Percentiles rank a stretch among this genome's conserved stretches.
These are phyloP conservation scores for Teunomyces kruisii DNA, from an alignment of 805 yeast species.

Conservation along the genomic window DNA sequence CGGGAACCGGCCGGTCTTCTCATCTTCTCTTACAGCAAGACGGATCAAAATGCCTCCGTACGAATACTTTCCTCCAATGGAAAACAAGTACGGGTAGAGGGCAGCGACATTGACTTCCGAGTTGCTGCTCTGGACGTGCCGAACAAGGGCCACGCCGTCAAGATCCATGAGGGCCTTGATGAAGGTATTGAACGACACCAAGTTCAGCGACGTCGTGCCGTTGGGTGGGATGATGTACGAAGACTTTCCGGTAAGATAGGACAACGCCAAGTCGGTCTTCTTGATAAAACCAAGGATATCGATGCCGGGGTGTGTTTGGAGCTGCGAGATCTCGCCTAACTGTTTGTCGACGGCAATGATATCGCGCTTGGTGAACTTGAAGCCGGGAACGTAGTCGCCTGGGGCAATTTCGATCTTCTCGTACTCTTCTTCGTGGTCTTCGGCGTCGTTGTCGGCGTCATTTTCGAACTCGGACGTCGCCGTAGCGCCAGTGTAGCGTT, in stretches of 20 bases:
- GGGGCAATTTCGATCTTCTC: constrained; percentile 32
- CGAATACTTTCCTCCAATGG: constrained; percentile 8
- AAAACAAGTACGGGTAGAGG: constrained; percentile 44
- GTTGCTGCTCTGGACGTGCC: constrained; percentile 55
- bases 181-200: constrained; percentile 34
- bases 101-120: constrained; percentile 53
- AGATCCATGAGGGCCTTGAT: constrained; percentile 50
- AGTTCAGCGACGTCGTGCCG: constrained; percentile 31
- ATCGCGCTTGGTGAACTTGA: constrained; percentile 58
- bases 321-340: constrained; percentile 42
- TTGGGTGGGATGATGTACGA: constrained; percentile 48
- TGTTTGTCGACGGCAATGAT: constrained; percentile 47
- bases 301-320: constrained; percentile 50
- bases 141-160: constrained; percentile 54
- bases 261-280: constrained; percentile 50
- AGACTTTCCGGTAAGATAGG: constrained; percentile 60
- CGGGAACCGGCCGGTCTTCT: constrained; percentile 56
- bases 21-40: constrained; percentile 77
- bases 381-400: constrained; percentile 55
- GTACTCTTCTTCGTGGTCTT: constrained; percentile 9
- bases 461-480: constrained; percentile 7
- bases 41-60: constrained; percentile 51
- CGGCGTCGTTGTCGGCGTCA: constrained; percentile 6
- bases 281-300: constrained; percentile 65
- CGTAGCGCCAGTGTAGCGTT: constrained; percentile 14